Base-by-base conservation (phyloP, 441 rosid species). In the Pelargonium myrrhifolium region DNA sequence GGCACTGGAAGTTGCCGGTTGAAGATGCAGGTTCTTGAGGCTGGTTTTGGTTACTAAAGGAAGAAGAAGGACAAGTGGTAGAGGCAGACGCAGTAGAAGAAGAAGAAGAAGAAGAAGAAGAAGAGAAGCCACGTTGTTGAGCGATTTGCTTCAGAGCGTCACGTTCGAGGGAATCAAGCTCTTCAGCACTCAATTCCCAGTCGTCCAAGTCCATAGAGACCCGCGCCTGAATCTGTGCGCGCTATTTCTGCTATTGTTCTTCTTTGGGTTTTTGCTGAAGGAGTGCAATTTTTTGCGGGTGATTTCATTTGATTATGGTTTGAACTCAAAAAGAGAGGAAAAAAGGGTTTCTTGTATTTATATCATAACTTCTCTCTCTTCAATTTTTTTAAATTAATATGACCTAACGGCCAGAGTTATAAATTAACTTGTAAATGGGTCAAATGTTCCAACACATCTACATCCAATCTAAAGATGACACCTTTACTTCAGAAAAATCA, bases 131-230 rank as follows among this genome's bases (percentile, higher is more conserved):
- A 66, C 85, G 83, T 12, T 80, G 76, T 62, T 82, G 88, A 62
- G 84, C 83, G 66, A 91, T 74, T 71, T 74, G 86, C 24, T 68
- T 81, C 51, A 84, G 76, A 75, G 97, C 99, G 64, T 88, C 84
- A 72, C 85, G 84, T 75, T 93, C 99, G 8, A 93, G 84, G 49
- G 73, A 83, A 69, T 91, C 99, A 58, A 89, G 74, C 65, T 93
- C 95, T 75, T 93, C 96, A 1, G 84, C 77, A 17, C 86, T 91
- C 69, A 88, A 84, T 64, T 85, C 97, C 93, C 91, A 91, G 47
- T 91, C 95, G 37, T 87, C 96, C 82, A 81, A 69, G 64, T 79
- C 86, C 84, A 77, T 77, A 68, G 31, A 43, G 12, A 43, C 49
- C n/a, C 49, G 49, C 1, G 10, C n/a, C n/a, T n/a, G n/a, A n/a